phyloP scores from a whole-genome alignment of 169 alveolate genomes.

The Plasmodium yoelii region DNA sequence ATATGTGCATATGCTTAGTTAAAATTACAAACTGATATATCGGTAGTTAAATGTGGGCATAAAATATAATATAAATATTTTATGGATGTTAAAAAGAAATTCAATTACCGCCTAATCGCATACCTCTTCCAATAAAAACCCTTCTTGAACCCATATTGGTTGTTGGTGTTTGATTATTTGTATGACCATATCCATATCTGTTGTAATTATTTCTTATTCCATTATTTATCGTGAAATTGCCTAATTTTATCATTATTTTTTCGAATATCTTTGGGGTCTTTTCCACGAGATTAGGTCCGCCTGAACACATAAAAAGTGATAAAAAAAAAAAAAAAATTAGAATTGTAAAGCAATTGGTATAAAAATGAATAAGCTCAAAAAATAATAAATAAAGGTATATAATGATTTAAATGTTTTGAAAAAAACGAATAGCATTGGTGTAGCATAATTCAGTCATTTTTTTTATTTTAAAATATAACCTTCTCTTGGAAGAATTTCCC shows the following conservation, averaged over 20 bases:
- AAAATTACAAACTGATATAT: too few relatives aligned
- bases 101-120: slow-evolving; percentile 83
- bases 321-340: neutral
- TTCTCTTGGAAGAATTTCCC: slow-evolving; percentile 89
- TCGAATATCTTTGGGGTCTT: slow-evolving; percentile 84
- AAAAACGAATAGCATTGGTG: neutral
- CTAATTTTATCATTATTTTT: slow-evolving; percentile 79
- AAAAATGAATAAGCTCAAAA: neutral
- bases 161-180: slow-evolving; percentile 28
- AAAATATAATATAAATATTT: too few relatives aligned
- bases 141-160: slow-evolving; percentile 53
- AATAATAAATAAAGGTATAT: neutral
- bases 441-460: neutral
- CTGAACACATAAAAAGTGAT: slow-evolving; percentile 24
- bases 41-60: too few relatives aligned
- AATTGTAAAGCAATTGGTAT: neutral
- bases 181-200: slow-evolving; percentile 63
- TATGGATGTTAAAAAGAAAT: too few relatives aligned
- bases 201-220: slow-evolving; percentile 32
- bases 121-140: slow-evolving; percentile 88
- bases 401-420: neutral
- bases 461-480: slow-evolving; percentile 64
- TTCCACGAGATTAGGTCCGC: slow-evolving; percentile 79
- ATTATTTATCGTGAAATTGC: slow-evolving; percentile 51
- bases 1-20: too few relatives aligned